A percentile compares a stretch with the other conserved stretches of the same genome.
Conservation (phyloP, 163 green algal species). For the Botryococcus braunii region DNA sequence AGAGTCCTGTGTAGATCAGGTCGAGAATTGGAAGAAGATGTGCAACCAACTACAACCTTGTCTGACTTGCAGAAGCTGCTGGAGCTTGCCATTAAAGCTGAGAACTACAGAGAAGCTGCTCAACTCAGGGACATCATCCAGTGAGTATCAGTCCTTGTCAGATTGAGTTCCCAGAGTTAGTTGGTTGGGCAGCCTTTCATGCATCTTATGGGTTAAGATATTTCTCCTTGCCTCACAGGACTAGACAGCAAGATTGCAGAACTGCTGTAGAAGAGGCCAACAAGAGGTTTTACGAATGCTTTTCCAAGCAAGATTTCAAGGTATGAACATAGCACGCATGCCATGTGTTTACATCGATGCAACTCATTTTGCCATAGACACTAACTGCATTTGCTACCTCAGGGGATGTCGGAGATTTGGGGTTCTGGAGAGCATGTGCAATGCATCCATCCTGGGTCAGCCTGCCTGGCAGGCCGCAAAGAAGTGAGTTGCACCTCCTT, state of each 20-base stretch:
- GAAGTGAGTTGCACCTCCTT: constrained; percentile 15
- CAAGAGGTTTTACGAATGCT: constrained; percentile 62
- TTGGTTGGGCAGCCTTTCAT: too few relatives aligned
- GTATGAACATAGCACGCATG: constrained; percentile 1
- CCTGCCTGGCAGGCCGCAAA: constrained; percentile 61
- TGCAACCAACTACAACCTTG: too few relatives aligned
- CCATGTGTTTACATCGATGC: not conserved
- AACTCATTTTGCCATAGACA: not conserved
- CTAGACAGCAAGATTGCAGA: constrained; percentile 9
- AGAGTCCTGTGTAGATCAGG: too few relatives aligned
- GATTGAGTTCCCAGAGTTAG: too few relatives aligned
- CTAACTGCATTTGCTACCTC: constrained; percentile 7
- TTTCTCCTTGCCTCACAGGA: constrained; percentile 8
- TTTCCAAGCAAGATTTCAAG: constrained; percentile 25
- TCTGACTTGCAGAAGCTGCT: too few relatives aligned
- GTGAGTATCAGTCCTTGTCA: too few relatives aligned
- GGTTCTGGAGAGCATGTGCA: constrained; percentile 78
- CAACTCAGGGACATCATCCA: too few relatives aligned
- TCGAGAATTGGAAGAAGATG: too few relatives aligned
- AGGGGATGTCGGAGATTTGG: constrained; percentile 72
- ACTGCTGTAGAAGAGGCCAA: constrained; percentile 79
- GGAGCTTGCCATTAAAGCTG: too few relatives aligned
- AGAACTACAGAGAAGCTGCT: too few relatives aligned
- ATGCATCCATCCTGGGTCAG: constrained; percentile 68
- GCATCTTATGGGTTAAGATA: too few relatives aligned